Conservation (phyloP, 139 green algal genomes). For the Picochlorum sp. region DNA sequence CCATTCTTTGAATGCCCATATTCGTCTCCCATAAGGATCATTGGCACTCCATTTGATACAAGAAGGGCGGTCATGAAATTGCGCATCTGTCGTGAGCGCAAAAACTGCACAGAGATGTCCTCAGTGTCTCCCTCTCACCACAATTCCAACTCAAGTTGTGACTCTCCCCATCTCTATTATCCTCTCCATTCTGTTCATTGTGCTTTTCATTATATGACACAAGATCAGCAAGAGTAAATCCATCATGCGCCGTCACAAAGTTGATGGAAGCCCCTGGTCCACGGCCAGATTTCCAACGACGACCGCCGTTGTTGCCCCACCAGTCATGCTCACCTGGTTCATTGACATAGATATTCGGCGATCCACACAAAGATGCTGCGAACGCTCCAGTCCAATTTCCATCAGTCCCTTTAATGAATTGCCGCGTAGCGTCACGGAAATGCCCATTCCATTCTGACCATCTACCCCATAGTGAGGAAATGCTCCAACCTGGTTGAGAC, state of each 20-base stretch:
- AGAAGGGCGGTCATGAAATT: conserved; percentile 86
- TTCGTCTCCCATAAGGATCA: conserved; percentile 96
- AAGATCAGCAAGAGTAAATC: conserved; percentile 91
- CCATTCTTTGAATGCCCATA: conserved; percentile 86
- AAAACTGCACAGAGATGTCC: conserved; percentile 32
- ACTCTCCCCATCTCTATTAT: conserved; percentile 83
- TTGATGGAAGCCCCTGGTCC: conserved; percentile 79
- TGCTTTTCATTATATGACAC: conserved; percentile 95
- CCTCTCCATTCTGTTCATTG: conserved; percentile 87
- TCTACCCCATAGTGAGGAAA: conserved; percentile 93
- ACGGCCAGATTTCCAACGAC: conserved; percentile 62
- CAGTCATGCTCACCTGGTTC: conserved; percentile 37
- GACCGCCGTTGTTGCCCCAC: conserved; percentile 60
- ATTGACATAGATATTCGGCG: conserved; percentile 68
- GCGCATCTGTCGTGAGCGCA: conserved; percentile 69
- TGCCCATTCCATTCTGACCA: conserved; percentile 98
- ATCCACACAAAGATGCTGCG: conserved; percentile 68
- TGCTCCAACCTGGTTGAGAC: conserved; percentile 91
- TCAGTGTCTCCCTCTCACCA: conserved; percentile 72
- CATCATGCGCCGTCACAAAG: conserved; percentile 96
- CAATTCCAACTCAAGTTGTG: conserved; percentile 99
- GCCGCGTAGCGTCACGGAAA: conserved; percentile 85
- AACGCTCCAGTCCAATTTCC: conserved; percentile 71
- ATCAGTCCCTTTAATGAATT: conserved; percentile 86
- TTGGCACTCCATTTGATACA: conserved; percentile 84